Base-by-base conservation (phyloP, 352 stramenopile genomes). In the Phytophthora hibernalis region DNA sequence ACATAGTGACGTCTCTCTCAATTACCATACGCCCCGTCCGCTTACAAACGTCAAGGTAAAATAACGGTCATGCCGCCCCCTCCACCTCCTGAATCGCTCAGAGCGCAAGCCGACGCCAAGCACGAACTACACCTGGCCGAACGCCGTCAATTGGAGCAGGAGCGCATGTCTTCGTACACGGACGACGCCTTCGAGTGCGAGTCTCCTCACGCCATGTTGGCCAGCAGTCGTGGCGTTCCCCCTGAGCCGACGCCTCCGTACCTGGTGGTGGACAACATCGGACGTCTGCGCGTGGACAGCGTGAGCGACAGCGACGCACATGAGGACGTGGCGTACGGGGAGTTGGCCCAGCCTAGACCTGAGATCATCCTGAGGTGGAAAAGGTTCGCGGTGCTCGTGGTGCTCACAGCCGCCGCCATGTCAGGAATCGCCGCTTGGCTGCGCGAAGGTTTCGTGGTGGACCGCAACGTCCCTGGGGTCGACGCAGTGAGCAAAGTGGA, bases 291-390 rank as follows among this genome's bases (percentile, higher is more conserved):
- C 15, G 56, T 75, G 35, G 64, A 77, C 22, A 73, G 69, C 44
- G 28, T 61, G 21, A 66, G 65, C 21, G 64, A 65, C 3, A 70
- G 61, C 47, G 68, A 77, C n/a, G 47, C 13, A 2, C 48, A 65
- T 22, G 42, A 67, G 7, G 69, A 66, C 18, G 61, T 74, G 38
- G 67, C 62, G 56, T 74, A 78, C 48, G 70, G 56, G 16, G 61
- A 81, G 20, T 33, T 78, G 38, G 68, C 70, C 28, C 79, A 79
- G 50, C 80, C 80, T 8, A 64, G 72, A 24, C 71, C 80, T n/a
- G 80, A 89, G 61, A 89, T 89, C 66, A 76, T 86, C 18, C 57
- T 89, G 42, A 77, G 80, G 24, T 83, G 80, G 77, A 89, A 86
- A 45, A 77, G 80, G 16, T 89, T 89, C 54, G 62, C 61, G 16